Base-by-base conservation (phyloP, 179 eudicot species). In the Camellia oleifera region DNA sequence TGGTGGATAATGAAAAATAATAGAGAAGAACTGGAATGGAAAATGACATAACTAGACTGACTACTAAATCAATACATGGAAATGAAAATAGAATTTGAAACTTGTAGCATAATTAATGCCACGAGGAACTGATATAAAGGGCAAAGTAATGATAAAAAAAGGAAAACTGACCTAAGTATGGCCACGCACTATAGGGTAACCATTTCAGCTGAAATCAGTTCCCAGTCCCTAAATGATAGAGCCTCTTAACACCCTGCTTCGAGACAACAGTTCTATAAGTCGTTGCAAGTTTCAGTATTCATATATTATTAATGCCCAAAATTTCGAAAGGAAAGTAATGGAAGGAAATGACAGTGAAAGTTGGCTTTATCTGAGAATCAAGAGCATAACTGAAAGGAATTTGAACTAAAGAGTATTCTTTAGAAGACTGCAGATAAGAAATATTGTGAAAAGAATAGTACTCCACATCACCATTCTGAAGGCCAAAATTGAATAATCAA, bases 221-320 rank as follows among this genome's bases (percentile, higher is more conserved):
- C 97, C 94, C 88, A 92, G 91, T 91, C 92, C 91, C 89, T 85
- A 80, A 82, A 86, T 79, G 88, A 82, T 86, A 88, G 94, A 91
- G 99, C 97, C 90, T 86, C 98, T 91, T 85, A 89, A 86, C 87
- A 84, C 90, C 98, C 98, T 95, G 95, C 90, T 95, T 85, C 84
- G 91, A 93, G 87, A 93, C 92, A 95, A 92, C 84, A 88, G 87
- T 86, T 90, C 79, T 86, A 92, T 88, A 85, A 92, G 93, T 81
- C 79, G 85, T 81, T 85, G 40, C 82, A 81, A 13, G 83, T 80
- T 86, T 81, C 82, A 32, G 53, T 65, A 81, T 74, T 77, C 82
- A 69, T 80, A 40, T 77, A 26, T 50, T 2, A 65, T 50, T 69
- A n/a, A 70, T 40, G 61, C 86, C 90, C 86, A 63, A 70, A 85